These are phyloP conservation scores for Sclerotinia subarctica DNA, from an alignment of 2,329 filamentous ascomycete genomes.

Conservation along the genomic window DNA sequence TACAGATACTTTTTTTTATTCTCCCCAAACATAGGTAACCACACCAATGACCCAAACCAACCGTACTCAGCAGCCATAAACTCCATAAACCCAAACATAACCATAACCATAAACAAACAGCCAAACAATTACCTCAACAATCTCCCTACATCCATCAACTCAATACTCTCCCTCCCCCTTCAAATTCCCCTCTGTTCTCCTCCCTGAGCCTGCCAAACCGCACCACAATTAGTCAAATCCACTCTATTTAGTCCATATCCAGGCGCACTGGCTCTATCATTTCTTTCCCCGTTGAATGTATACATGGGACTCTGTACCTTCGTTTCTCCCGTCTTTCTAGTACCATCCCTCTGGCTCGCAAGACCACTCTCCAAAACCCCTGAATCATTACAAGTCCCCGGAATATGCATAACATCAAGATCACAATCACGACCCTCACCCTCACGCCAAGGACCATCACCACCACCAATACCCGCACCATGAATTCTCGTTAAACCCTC, in stretches of 20 bases:
- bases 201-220: conserved; percentile 31
- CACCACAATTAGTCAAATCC: conserved; percentile 31
- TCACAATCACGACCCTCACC: too few relatives aligned
- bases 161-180: conserved; percentile 29
- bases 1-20: too few relatives aligned
- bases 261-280: conserved; percentile 24
- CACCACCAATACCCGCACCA: not conserved
- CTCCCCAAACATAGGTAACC: too few relatives aligned
- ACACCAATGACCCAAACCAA: too few relatives aligned
- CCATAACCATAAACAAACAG: too few relatives aligned
- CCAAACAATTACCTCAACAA: conserved; percentile 28
- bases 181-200: conserved; percentile 16
- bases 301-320: conserved; percentile 21
- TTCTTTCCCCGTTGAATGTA: conserved; percentile 15
- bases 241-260: conserved; percentile 20
- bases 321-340: conserved; percentile 8
- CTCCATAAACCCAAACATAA: too few relatives aligned
- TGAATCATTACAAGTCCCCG: too few relatives aligned
- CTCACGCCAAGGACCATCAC: not conserved
- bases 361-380: not conserved
- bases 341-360: conserved; percentile 7
- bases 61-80: too few relatives aligned
- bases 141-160: conserved; percentile 34
- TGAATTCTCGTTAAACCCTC: conserved; percentile 26
- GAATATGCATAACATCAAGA: too few relatives aligned